Conservation (phyloP, 1,284 basidiomycete genomes). For the Cryptococcus depauperatus region DNA sequence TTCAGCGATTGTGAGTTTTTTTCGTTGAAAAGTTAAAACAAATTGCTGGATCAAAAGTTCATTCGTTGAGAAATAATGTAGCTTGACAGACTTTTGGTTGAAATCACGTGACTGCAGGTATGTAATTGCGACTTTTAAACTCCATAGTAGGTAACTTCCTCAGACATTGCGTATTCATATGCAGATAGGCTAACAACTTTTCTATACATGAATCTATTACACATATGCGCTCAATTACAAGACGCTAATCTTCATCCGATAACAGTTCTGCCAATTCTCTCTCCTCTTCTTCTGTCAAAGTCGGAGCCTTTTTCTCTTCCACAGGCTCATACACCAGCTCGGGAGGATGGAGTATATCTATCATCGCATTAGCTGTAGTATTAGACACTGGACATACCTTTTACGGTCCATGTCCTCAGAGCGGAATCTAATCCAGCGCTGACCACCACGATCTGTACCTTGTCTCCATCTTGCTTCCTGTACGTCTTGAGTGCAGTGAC, state of each 20-base stretch:
- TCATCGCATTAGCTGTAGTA: background rate
- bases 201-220: too few species aligned
- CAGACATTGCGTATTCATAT: too few species aligned
- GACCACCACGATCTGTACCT: constrained; percentile 62
- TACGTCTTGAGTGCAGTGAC: constrained; percentile 66
- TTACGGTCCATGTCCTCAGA: constrained; percentile 68
- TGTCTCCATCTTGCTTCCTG: constrained; percentile 51
- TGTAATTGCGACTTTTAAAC: too few species aligned
- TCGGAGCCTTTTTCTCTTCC: constrained; percentile 13
- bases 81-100: too few species aligned
- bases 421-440: constrained; percentile 78
- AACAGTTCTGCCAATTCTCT: constrained; percentile 68
- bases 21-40: too few species aligned
- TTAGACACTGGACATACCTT: constrained; percentile 49
- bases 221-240: too few species aligned
- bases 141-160: too few species aligned
- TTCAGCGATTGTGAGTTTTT: too few species aligned
- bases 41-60: too few species aligned
- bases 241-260: constrained; percentile 48
- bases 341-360: constrained; percentile 36
- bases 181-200: too few species aligned
- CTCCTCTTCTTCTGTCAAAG: constrained; percentile 44
- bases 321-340: constrained; percentile 23
- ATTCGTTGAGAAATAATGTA: too few species aligned
- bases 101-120: too few species aligned